Base-by-base conservation (phyloP, 140 eudicot species). In the Cichorium intybus region DNA sequence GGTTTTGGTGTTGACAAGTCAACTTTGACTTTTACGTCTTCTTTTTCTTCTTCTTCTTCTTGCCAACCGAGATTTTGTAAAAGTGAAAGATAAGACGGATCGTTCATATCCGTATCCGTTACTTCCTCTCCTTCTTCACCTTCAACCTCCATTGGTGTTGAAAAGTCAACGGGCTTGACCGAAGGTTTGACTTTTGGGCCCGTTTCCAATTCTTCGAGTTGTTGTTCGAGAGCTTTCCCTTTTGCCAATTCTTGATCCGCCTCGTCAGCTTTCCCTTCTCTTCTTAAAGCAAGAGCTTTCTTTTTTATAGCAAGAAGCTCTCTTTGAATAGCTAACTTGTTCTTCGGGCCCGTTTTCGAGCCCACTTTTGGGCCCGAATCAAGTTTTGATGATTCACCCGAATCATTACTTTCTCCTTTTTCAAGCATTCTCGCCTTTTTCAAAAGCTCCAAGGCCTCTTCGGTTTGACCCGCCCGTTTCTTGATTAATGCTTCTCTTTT, bases 41-140 rank as follows among this genome's bases (percentile, higher is more conserved):
- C 8, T 24, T 57, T 70, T 29, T 77, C 80, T 29, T 65, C 69
- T 29, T 77, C 80, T 50, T 88, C 96, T 11, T 88, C 97, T 61
- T 85, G 84, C 99, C 99, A 93, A 24, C 99, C 99, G 66, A 93
- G 78, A 71, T 80, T 83, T 64, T 80, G 76, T 53, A 93, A 51
- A 66, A 93, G 77, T 7, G 88, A 80, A 64, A 82, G 87, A 85
- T 85, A 93, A 21, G 85, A 45, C 4, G 97, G 99, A 81, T 93
- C 95, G 24, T 77, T 66, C 90, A 93, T 33, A 76, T 93, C 99
- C 43, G 84, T 89, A 62, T 93, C 99, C 0, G 96, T 93, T 65
- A 88, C 95, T 61, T 82, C 89, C 29, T 69, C 92, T 26, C 57
- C 88, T 59, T 77, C 88, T 59, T 77, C 84, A 49, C 82, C 83